These are phyloP conservation scores for Ogataea dorogensis DNA, from an alignment of 805 yeast species.

Conservation along the genomic window DNA sequence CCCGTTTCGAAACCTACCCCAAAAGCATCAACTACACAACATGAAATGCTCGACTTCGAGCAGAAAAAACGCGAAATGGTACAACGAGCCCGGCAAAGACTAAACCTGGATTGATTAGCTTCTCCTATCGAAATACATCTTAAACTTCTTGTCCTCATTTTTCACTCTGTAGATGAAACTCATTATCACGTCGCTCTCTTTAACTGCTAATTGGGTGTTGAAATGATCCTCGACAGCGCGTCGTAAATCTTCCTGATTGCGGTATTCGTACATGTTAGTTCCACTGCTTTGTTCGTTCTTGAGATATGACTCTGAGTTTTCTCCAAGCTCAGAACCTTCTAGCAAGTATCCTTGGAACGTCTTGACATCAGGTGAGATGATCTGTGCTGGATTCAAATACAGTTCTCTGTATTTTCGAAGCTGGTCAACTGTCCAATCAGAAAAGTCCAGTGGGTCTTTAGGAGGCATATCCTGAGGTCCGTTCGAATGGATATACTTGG, in stretches of 20 bases:
- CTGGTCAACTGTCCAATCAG: conserved; percentile 55
- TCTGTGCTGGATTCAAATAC: conserved; percentile 36
- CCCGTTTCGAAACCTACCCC: not conserved
- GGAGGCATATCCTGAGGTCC: conserved; percentile 60
- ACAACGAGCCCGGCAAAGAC: conserved; percentile 56
- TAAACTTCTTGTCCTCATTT: conserved; percentile 50
- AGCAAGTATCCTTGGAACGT: conserved; percentile 69
- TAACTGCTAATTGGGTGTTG: conserved; percentile 45
- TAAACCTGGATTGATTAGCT: conserved; percentile 10
- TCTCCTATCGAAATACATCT: conserved; percentile 38
- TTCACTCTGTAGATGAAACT: conserved; percentile 84
- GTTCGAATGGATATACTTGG: conserved; percentile 70
- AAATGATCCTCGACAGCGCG: conserved; percentile 54
- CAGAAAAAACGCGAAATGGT: conserved; percentile 58
- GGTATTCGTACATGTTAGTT: conserved; percentile 31
- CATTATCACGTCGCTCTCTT: conserved; percentile 84
- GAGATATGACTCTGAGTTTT: conserved; percentile 49
- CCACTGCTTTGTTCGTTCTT: conserved; percentile 30
- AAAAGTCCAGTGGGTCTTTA: conserved; percentile 68
- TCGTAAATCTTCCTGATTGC: conserved; percentile 30
- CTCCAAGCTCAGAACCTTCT: conserved; percentile 65
- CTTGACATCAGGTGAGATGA: conserved; percentile 56
- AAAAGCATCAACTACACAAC: conserved; percentile 13
- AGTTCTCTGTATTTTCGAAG: conserved; percentile 67
- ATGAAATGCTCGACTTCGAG: conserved; percentile 44